These are phyloP conservation scores for Orbilia brochopaga DNA, from an alignment of 2,329 filamentous ascomycete species.

Conservation along the genomic window DNA sequence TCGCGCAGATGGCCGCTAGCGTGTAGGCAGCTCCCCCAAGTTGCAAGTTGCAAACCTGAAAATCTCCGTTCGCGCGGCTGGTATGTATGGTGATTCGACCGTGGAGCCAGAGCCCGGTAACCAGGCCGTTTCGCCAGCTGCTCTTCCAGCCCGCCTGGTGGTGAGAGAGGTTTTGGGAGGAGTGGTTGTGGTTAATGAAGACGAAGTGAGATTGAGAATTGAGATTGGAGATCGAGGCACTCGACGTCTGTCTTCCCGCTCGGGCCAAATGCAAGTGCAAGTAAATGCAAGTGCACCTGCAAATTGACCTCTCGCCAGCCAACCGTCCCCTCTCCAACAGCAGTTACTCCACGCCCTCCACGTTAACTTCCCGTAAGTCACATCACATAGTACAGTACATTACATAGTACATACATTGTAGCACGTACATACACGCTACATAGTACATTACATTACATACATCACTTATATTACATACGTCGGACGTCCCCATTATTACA, in stretches of 20 bases:
- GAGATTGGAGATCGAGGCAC: background rate
- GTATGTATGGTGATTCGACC: conserved; percentile 6
- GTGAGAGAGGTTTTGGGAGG: background rate
- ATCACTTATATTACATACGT: too few relatives aligned
- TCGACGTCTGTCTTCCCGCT: conserved; percentile 2
- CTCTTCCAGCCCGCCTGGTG: too few relatives aligned
- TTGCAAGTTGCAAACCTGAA: background rate
- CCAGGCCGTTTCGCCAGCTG: background rate
- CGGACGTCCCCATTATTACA: too few relatives aligned
- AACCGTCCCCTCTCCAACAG: background rate
- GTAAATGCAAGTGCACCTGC: background rate
- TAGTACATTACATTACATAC: background rate
- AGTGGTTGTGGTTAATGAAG: background rate
- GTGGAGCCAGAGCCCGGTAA: background rate
- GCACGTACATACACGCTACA: too few relatives aligned
- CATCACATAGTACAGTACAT: background rate
- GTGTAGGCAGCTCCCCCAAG: too few relatives aligned
- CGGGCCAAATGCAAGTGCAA: background rate
- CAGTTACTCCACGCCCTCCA: background rate
- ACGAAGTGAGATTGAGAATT: background rate
- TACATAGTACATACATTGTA: background rate
- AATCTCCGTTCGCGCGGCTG: conserved; percentile 9
- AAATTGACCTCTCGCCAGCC: background rate
- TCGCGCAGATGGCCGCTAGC: background rate
- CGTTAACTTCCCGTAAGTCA: background rate